Conservation (phyloP, 2,329 filamentous ascomycete genomes). For the Sporothrix pallida region DNA sequence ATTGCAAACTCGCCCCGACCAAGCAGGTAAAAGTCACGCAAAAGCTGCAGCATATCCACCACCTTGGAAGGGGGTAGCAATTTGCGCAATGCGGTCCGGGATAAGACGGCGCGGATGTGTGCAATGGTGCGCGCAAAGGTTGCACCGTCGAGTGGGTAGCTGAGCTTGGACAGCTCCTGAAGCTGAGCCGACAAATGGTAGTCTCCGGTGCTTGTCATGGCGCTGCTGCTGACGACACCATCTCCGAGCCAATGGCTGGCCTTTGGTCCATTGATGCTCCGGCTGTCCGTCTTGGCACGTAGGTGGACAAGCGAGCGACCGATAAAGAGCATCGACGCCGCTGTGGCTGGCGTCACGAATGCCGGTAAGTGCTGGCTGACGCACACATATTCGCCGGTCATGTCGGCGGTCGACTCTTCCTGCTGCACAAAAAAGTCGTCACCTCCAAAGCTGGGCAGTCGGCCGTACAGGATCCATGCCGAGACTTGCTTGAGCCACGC, state of each 20-base stretch:
- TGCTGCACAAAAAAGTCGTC: slow-evolving; percentile 85
- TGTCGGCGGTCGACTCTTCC: slow-evolving; percentile 47
- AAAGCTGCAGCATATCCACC: slow-evolving; percentile 74
- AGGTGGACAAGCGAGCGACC: slow-evolving; percentile 89
- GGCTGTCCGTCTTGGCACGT: slow-evolving; percentile 40
- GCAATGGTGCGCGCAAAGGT: slow-evolving; percentile 74
- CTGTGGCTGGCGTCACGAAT: slow-evolving; percentile 77
- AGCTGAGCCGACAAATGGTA: slow-evolving; percentile 68
- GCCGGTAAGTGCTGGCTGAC: slow-evolving; percentile 70
- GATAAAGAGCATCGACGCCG: slow-evolving; percentile 85
- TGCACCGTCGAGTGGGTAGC: slow-evolving; percentile 74
- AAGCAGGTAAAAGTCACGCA: slow-evolving; percentile 86
- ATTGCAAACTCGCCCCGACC: slow-evolving; percentile 90
- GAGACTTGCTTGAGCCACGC: slow-evolving; percentile 91
- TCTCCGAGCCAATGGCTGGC: slow-evolving; percentile 34
- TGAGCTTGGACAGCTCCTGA: slow-evolving; percentile 68
- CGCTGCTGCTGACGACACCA: slow-evolving; percentile 48
- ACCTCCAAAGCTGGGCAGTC: slow-evolving; percentile 75
- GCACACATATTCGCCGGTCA: slow-evolving; percentile 60
- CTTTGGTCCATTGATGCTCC: slow-evolving; percentile 26
- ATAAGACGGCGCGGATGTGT: slow-evolving; percentile 79
- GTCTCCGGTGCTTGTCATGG: slow-evolving; percentile 45
- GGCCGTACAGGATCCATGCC: slow-evolving; percentile 89
- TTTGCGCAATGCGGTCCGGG: slow-evolving; percentile 80
- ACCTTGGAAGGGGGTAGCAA: slow-evolving; percentile 80